These are phyloP conservation scores for Saccharomyces hybrid DNA, from an alignment of 1,139 yeast genomes.

Conservation along the genomic window DNA sequence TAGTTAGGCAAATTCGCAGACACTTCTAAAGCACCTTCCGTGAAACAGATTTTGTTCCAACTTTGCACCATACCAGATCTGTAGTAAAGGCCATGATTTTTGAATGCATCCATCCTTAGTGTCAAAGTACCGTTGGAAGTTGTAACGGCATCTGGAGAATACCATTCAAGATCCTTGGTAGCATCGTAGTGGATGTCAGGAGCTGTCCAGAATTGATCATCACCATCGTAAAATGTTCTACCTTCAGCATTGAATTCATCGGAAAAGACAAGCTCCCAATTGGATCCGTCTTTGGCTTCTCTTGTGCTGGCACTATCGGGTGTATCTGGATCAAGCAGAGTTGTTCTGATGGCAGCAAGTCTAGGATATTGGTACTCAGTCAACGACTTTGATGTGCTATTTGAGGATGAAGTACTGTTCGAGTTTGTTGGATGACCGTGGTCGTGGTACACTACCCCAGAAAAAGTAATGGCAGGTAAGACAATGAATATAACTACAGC, in stretches of 20 bases:
- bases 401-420: slow-evolving; percentile 8
- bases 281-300: slow-evolving; percentile 46
- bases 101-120: slow-evolving; percentile 64
- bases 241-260: slow-evolving; percentile 83
- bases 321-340: slow-evolving; percentile 70
- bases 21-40: slow-evolving; percentile 65
- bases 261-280: slow-evolving; percentile 65
- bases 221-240: slow-evolving; percentile 73
- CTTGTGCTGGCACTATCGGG: slow-evolving; percentile 48
- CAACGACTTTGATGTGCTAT: slow-evolving; percentile 32
- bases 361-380: slow-evolving; percentile 53
- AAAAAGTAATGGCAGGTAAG: slow-evolving; percentile 65
- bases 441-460: slow-evolving; percentile 45
- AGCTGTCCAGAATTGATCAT: slow-evolving; percentile 78
- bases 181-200: slow-evolving; percentile 73
- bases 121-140: slow-evolving; percentile 61
- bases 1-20: slow-evolving; percentile 65
- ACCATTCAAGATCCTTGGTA: slow-evolving; percentile 81
- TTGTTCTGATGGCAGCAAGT: slow-evolving; percentile 53
- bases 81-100: slow-evolving; percentile 64
- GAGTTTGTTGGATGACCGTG: slow-evolving; percentile 24
- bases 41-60: slow-evolving; percentile 78
- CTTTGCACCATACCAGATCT: slow-evolving; percentile 79
- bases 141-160: slow-evolving; percentile 70
- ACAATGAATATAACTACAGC: slow-evolving; percentile 59